Evolutionary conservation across 2,329 filamentous ascomycete genomes (phyloP).

Genomic region (Alternaria atra): DNA sequence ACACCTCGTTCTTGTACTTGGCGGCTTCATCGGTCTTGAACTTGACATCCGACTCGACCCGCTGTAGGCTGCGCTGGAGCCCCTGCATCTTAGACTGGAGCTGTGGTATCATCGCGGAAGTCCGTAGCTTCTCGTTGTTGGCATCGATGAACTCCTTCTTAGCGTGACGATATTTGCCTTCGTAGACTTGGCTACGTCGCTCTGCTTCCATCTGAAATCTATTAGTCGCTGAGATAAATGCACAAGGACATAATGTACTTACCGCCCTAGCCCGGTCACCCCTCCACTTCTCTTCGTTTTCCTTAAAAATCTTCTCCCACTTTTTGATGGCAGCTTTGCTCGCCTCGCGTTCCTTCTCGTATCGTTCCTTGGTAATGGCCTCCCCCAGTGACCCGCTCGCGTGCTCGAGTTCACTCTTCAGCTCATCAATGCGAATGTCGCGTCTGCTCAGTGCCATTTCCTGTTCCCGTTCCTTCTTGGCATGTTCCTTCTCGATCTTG

Average conservation of each 20-base stretch:
- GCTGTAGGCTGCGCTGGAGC: slow-evolving; percentile 37
- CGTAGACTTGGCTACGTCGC: slow-evolving; percentile 33
- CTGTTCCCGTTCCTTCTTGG: slow-evolving; percentile 58
- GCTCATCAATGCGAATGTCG: slow-evolving; percentile 31
- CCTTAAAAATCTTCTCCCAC: slow-evolving; percentile 44
- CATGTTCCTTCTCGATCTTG: slow-evolving; percentile 69
- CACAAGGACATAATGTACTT: slow-evolving; percentile 11
- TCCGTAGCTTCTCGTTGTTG: slow-evolving; percentile 36
- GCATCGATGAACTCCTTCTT: slow-evolving; percentile 37
- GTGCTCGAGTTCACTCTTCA: slow-evolving; percentile 35
- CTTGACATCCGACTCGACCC: slow-evolving; percentile 42
- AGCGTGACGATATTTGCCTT: slow-evolving; percentile 37
- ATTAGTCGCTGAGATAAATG: slow-evolving; percentile 1
- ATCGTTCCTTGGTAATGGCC: slow-evolving; percentile 37
- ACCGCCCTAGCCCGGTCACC: slow-evolving; percentile 38
- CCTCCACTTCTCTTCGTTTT: slow-evolving; percentile 43
- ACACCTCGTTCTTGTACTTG: slow-evolving; percentile 54
- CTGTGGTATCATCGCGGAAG: slow-evolving; percentile 34
- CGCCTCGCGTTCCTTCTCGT: slow-evolving; percentile 41
- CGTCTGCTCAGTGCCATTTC: slow-evolving; percentile 28
- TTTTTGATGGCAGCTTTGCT: slow-evolving; percentile 44
- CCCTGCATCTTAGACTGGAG: slow-evolving; percentile 42
- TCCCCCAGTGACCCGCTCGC: slow-evolving; percentile 32
- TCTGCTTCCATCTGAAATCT: slow-evolving; percentile 31
- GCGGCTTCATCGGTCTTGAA: slow-evolving; percentile 46